A percentile compares a stretch with the other conserved stretches of the same genome.
These are phyloP conservation scores for Exobasidium cylindrosporum DNA, from an alignment of 1,284 basidiomycete genomes.

Conservation along the genomic window DNA sequence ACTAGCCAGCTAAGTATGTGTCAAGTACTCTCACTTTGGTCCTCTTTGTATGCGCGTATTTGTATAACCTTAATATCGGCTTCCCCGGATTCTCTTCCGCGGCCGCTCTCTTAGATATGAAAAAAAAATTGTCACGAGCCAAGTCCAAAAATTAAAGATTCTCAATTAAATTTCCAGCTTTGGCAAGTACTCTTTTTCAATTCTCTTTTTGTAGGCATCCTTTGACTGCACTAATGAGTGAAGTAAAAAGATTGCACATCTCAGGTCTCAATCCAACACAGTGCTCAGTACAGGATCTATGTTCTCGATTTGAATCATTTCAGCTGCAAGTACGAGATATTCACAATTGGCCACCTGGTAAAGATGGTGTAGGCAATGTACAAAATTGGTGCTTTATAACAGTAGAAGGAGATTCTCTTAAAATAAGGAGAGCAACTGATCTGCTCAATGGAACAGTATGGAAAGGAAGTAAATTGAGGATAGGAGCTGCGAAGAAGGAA, in stretches of 20 bases:
- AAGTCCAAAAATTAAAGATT: background rate
- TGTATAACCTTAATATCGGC: background rate
- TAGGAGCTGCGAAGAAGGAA: constrained; percentile 41
- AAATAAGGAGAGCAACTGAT: constrained; percentile 38
- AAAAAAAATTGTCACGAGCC: background rate
- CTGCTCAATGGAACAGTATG: constrained; percentile 44
- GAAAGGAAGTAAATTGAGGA: constrained; percentile 46
- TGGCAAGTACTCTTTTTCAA: background rate
- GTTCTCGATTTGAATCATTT: constrained; percentile 6
- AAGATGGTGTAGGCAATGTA: background rate
- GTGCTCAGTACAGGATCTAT: background rate
- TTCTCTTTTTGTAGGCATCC: background rate
- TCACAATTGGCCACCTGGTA: constrained; percentile 5
- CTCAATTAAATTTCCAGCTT: no score
- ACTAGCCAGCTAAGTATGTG: no score
- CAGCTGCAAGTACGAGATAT: background rate
- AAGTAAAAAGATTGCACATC: constrained; percentile 1
- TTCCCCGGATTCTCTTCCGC: background rate
- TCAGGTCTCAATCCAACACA: constrained; percentile 9
- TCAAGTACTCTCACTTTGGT: no score
- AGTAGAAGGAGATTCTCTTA: constrained; percentile 27
- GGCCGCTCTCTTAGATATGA: background rate
- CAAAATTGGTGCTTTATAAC: constrained; percentile 29
- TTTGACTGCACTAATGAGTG: background rate
- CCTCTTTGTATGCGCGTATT: no score